Evolutionary conservation across 257 asterid genomes (phyloP).

Genomic region (Pogostemon cablin): DNA sequence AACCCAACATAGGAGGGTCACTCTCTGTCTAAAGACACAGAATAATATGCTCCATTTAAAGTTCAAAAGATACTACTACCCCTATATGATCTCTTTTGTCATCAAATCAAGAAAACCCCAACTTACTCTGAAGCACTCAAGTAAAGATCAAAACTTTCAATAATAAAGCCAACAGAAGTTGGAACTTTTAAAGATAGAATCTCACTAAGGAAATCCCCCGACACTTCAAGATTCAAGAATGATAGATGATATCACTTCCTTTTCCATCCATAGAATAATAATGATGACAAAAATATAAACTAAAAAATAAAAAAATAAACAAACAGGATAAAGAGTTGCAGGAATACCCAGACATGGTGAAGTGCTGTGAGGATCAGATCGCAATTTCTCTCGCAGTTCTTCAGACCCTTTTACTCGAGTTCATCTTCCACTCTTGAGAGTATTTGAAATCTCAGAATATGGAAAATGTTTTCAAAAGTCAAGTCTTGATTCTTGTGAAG

Average conservation of each 20-base stretch:
- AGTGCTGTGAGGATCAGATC: constrained; percentile 31
- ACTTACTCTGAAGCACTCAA: constrained; percentile 31
- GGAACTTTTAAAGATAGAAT: constrained; percentile 34
- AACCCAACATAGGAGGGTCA: constrained; percentile 6
- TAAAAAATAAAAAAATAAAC: constrained; percentile 10
- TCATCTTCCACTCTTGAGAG: neutral
- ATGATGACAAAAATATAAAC: neutral
- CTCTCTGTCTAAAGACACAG: neutral
- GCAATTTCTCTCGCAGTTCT: neutral
- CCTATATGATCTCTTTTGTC: constrained; percentile 8
- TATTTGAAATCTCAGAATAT: neutral
- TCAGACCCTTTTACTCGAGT: neutral
- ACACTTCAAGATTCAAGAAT: constrained; percentile 33
- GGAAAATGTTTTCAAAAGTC: constrained; percentile 3
- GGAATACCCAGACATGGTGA: constrained; percentile 64
- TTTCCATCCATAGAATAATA: neutral
- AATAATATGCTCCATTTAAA: neutral
- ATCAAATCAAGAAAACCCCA: constrained; percentile 37
- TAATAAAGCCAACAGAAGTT: constrained; percentile 26
- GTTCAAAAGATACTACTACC: constrained; percentile 7
- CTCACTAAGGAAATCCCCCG: constrained; percentile 12
- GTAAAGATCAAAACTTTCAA: constrained; percentile 35
- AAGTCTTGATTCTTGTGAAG: constrained; percentile 32
- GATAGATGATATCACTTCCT: neutral
- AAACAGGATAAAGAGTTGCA: neutral